A percentile compares a stretch with the other conserved stretches of the same genome.
phyloP scores from a whole-genome alignment of 2,329 filamentous ascomycete species.

The Fusarium sp. region DNA sequence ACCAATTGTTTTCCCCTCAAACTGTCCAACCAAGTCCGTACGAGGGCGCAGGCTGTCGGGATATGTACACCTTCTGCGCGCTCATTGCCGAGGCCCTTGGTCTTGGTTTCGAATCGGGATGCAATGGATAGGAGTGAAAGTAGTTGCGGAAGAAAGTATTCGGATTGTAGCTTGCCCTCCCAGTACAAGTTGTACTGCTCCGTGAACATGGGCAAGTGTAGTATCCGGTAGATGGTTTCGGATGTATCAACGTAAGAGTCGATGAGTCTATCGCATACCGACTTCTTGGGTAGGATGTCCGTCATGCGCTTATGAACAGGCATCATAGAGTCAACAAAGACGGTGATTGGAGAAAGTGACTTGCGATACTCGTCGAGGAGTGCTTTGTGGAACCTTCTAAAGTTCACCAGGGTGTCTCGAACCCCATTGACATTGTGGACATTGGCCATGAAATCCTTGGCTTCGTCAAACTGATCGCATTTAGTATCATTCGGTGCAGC shows the following conservation, averaged over 20 bases:
- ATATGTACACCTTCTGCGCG: constrained; percentile 67
- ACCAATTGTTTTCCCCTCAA: constrained; percentile 65
- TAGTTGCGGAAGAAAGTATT: constrained; percentile 66
- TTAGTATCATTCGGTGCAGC: constrained; percentile 14
- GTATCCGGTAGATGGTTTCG: constrained; percentile 65
- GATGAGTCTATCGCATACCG: constrained; percentile 64
- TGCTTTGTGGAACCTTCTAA: constrained; percentile 61
- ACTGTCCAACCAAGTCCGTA: constrained; percentile 65
- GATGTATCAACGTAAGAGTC: constrained; percentile 62
- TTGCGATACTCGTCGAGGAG: constrained; percentile 62
- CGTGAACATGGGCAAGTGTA: constrained; percentile 65
- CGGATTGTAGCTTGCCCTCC: constrained; percentile 59
- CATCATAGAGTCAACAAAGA: constrained; percentile 70
- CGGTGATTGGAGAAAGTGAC: constrained; percentile 63
- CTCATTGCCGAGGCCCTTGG: constrained; percentile 63
- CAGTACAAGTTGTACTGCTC: constrained; percentile 65
- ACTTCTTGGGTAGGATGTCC: constrained; percentile 65
- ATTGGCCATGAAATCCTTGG: constrained; percentile 63
- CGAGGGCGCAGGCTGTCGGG: constrained; percentile 67
- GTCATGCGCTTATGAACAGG: constrained; percentile 69
- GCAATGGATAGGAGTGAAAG: constrained; percentile 66
- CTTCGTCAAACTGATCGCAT: constrained; percentile 62
- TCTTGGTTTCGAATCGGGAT: constrained; percentile 64
- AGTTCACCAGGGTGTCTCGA: constrained; percentile 57
- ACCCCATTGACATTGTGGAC: constrained; percentile 56